Base-by-base conservation (phyloP, 1,284 basidiomycete genomes). In the Paramarasmius palmivorus region DNA sequence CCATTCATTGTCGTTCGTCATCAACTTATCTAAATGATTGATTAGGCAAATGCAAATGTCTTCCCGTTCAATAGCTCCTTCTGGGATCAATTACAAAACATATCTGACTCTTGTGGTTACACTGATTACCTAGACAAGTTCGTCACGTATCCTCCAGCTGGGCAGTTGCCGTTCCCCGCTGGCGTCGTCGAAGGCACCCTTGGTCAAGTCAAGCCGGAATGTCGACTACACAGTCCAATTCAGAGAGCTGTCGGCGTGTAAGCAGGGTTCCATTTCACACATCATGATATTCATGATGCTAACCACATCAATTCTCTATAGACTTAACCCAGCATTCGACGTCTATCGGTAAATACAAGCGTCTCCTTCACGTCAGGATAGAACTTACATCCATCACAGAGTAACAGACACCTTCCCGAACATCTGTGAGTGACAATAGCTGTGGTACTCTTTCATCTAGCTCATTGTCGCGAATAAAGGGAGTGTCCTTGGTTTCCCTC, bases 121-220 rank as follows among this genome's bases (percentile, higher is more conserved):
- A 76, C 80, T 0, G 73, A 79, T 53, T 90, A 86, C 62, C 67
- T 85, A 9, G 76, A 82, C 26, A 76, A 82, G 44, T 81, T 82
- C 58, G 75, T 87, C 35, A 83, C 77, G 1, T 90, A 82, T 63
- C 88, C 87, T 6, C 85, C 87, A 0, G 73, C 76, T 1, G 82
- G 81, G 1, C 73, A 74, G 59, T 68, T 83, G 19, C 81, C 80
- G 2, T 65, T 82, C 55, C 74, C 75, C 19, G 69, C 59, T 25
- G 70, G 70, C 45, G 70, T 64, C 55, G 60, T 55, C 7, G 64
- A 57, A 53, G 68, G 68, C 26, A 73, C 67, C 17, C 63, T 65
- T 35, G 53, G 54, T 12, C 53, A 40, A 72, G 74, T 15, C 55
- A 64, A n/a, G 68, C 79, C 68, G 19, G 66, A 60, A 20, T 81